Base-by-base conservation (phyloP, 1,284 basidiomycete genomes). In the Singerocomus inundabilis region DNA sequence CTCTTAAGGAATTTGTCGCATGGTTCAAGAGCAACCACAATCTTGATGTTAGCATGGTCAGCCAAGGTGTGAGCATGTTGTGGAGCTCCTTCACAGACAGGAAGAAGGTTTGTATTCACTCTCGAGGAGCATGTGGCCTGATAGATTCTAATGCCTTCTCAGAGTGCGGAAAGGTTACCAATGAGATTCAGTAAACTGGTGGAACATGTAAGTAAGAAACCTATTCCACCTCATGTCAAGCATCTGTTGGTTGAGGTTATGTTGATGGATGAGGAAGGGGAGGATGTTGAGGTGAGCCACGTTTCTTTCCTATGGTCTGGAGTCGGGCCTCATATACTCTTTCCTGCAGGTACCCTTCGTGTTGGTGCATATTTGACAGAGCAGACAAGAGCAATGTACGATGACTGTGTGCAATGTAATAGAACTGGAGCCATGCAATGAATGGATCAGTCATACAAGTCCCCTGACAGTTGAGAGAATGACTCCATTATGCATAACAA, bases 51-150 rank as follows among this genome's bases (percentile, higher is more conserved):
- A 87, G 85, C 54, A 99, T 99, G 96, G 89, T 98, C 55, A 95
- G 91, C 62, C 91, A 93, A 68, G 95, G 94, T 44, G 94, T 98
- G 30, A 96, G 93, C 61, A 97, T 99, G 95, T 77, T 99, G 32
- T 99, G 94, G 91, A 96, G 92, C 55, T 85, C 88, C 32, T 98
- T 95, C 69, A 81, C 92, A 49, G 86, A 85, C 44, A 89, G 88
- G 74, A 92, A 93, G 75, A 98, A 97, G 86, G 88, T 86, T 44
- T 12, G 66, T 48, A 26, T 37, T 24, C 12, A 30, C 6, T 21
- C 25, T 36, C 28, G 10, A n/a, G 11, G 15, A 6, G 11, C 6
- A 16, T 13, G 6, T 18, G 12, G 28, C 4, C 11, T 11, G 12
- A 12, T 46, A 18, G 16, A 18, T 49, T 26, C 55, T 51, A 34